Percentiles rank a stretch among this genome's conserved stretches.
Evolutionary conservation across 2,329 filamentous ascomycete species (phyloP).

Genomic region (Lachnellula hyalina): DNA sequence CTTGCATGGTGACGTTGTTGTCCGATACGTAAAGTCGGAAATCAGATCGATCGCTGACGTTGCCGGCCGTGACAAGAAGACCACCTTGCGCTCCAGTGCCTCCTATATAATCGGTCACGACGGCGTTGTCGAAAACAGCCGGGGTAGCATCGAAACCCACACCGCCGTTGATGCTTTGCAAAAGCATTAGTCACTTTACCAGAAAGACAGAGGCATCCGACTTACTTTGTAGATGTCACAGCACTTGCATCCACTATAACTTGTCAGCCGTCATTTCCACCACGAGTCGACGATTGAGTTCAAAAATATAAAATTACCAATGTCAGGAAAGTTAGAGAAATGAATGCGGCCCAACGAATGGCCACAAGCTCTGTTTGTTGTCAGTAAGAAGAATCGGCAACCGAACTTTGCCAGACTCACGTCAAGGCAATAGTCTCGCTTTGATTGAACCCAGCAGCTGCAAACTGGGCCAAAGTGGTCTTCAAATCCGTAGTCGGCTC

Average conservation of each 20-base stretch:
- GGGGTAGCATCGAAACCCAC: constrained; percentile 39
- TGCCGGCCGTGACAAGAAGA: constrained; percentile 34
- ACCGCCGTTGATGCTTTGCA: constrained; percentile 8
- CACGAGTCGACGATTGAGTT: no score
- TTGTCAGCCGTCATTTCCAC: not conserved
- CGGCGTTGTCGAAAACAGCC: constrained; percentile 47
- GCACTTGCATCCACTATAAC: not conserved
- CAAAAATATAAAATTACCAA: not conserved
- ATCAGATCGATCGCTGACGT: constrained; percentile 4
- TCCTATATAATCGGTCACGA: constrained; percentile 46
- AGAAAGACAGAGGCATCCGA: not conserved
- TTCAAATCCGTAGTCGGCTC: constrained; percentile 11
- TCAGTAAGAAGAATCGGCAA: no score
- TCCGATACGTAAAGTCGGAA: constrained; percentile 5
- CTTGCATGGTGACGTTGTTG: constrained; percentile 3
- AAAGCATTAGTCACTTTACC: not conserved
- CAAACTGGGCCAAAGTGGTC: constrained; percentile 13
- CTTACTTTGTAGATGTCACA: not conserved
- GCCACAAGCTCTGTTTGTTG: constrained; percentile 14
- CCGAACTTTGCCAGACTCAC: constrained; percentile 3
- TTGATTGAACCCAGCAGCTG: constrained; percentile 20
- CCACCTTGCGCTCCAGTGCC: constrained; percentile 39
- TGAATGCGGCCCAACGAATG: constrained; percentile 18
- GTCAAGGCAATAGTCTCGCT: constrained; percentile 18
- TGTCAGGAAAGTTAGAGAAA: constrained; percentile 8